Conservation (phyloP, 345 rosid species). For the Sisymbrium altissimum region DNA sequence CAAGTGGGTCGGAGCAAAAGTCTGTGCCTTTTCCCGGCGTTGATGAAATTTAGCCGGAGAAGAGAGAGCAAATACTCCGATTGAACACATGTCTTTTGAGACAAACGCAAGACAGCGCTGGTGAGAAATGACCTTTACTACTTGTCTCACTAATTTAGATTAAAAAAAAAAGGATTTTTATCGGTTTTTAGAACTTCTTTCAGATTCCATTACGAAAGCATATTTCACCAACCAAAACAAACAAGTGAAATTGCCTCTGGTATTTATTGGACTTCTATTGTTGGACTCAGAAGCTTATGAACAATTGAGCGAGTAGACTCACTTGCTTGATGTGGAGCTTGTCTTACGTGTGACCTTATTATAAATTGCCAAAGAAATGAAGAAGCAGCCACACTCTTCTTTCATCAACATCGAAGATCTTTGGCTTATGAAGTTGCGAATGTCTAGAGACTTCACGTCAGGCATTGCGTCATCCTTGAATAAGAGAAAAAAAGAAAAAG, state of each 20-base stretch:
- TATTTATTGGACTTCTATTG: too few species aligned
- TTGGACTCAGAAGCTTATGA: not conserved
- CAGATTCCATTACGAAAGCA: not conserved
- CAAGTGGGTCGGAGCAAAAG: conserved; percentile 2
- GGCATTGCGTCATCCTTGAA: too few species aligned
- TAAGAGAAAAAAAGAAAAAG: too few species aligned
- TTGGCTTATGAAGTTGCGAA: too few species aligned
- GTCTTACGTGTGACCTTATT: too few species aligned
- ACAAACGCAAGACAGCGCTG: not conserved
- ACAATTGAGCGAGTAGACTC: not conserved
- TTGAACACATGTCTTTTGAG: conserved; percentile 10
- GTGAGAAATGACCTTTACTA: not conserved
- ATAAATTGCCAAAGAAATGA: too few species aligned
- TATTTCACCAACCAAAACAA: not conserved
- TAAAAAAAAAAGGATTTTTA: not conserved
- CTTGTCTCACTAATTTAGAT: not conserved
- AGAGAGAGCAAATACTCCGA: conserved; percentile 10
- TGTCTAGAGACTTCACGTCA: too few species aligned
- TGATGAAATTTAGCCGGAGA: conserved; percentile 22
- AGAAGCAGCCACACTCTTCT: too few species aligned
- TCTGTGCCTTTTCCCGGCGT: conserved; percentile 18
- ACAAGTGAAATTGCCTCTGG: not conserved
- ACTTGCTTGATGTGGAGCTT: too few species aligned
- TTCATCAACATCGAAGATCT: too few species aligned
- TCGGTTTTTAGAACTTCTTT: not conserved